Percentiles rank a stretch among this genome's conserved stretches.
phyloP scores from a whole-genome alignment of 2,329 filamentous ascomycete genomes.

The Arthrocladium fulminans region DNA sequence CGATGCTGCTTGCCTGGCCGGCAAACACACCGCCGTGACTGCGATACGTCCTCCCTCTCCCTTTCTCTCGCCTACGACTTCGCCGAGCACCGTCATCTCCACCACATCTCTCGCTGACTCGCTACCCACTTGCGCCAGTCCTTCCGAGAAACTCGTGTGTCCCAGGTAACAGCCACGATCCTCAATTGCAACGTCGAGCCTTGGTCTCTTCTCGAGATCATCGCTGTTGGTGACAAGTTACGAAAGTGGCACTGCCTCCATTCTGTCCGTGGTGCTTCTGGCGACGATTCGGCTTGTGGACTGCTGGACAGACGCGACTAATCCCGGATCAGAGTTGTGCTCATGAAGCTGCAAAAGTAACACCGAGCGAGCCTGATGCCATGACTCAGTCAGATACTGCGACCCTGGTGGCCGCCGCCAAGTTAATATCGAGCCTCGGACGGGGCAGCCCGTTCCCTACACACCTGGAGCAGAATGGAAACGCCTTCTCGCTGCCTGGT shows the following conservation, averaged over 20 bases:
- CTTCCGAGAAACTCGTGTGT: not conserved
- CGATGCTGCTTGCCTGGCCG: not conserved
- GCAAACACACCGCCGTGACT: not conserved
- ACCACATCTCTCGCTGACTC: not conserved
- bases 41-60: not conserved
- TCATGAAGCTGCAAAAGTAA: constrained; percentile 5
- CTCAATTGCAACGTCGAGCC: not conserved
- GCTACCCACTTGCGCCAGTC: not conserved
- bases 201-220: not conserved
- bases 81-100: not conserved
- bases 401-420: constrained; percentile 39
- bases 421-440: constrained; percentile 39
- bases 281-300: constrained; percentile 3
- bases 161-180: not conserved
- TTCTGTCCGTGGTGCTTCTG: constrained; percentile 9
- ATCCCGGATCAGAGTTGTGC: not conserved
- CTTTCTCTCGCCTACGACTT: not conserved
- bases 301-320: constrained; percentile 1
- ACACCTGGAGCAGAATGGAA: constrained; percentile 38
- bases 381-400: constrained; percentile 6
- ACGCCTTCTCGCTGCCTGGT: constrained; percentile 66
- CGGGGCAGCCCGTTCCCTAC: constrained; percentile 32
- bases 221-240: not conserved
- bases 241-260: constrained; percentile 6
- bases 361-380: not conserved